Base-by-base conservation (phyloP, 495 filamentous ascomycete species). In the Tuber melanosporum region DNA sequence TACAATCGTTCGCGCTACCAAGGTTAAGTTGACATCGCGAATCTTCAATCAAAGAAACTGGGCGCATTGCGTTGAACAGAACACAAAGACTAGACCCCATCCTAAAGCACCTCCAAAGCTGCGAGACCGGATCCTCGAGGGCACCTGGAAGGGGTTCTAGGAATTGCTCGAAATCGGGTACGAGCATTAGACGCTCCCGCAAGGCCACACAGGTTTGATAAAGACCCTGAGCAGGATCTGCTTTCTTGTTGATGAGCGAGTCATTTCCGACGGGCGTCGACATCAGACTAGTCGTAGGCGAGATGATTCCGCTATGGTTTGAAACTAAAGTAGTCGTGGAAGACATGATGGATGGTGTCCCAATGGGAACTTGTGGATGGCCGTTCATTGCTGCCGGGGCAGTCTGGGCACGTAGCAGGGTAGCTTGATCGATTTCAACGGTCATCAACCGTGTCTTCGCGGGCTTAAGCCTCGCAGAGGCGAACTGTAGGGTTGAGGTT, bases 151-250 rank as follows among this genome's bases (percentile, higher is more conserved):
- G 90, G 75, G 91, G 89, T 39, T 83, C 84, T 74, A 97, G 83
- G 81, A 92, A 91, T 15, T 85, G 84, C 76, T 94, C 90, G 83
- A 98, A 98, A 39, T 88, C 90, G 3, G 94, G 94, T 36, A 99
- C 93, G 79, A 91, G 89, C 49, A 90, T 89, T 74, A 99, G 86
- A 75, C 96, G 89, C 84, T 90, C 89, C 84, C 91, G 91, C 71
- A 98, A 86, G 75, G 91, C 89, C 74, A 95, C 88, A 85, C 96
- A 98, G 84, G 94, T 97, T 85, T 98, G 95, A 82, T 96, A 99
- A 45, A 99, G 90, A 36, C 94, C 97, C 70, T 90, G 88, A 74
- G 91, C 91, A 78, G 93, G 92, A 83, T 95, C 94, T 84, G 94
- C 96, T 76, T 89, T 91, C 83, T 92, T 91, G 85, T 98, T 99